These are phyloP conservation scores for Rosa multiflora DNA, from an alignment of 306 rosid genomes.

Conservation along the genomic window DNA sequence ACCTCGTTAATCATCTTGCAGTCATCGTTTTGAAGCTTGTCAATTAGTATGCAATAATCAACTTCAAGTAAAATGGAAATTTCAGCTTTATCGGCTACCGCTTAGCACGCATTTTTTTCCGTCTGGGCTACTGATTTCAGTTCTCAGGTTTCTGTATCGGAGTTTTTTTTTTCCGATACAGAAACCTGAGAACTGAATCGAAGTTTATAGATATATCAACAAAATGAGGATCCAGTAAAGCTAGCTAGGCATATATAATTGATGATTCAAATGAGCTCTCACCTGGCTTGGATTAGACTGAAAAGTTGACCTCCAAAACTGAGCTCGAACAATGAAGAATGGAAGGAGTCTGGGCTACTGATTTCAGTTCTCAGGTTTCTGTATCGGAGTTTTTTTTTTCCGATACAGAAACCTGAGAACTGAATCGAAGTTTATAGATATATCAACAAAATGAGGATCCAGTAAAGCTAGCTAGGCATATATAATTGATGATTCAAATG, in stretches of 20 bases:
- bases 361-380: too few relatives aligned
- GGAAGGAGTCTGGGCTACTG: too few relatives aligned
- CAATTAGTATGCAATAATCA: background rate
- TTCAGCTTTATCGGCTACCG: background rate
- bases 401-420: background rate
- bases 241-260: background rate
- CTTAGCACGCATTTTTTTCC: background rate
- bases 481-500: background rate
- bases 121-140: background rate
- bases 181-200: background rate
- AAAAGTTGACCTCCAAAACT: background rate
- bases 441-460: background rate
- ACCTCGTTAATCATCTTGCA: background rate
- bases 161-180: too few relatives aligned
- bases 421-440: background rate
- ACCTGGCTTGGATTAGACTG: conserved; percentile 26
- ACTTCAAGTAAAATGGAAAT: background rate
- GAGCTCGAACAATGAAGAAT: background rate
- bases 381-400: too few relatives aligned
- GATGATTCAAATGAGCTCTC: conserved; percentile 12
- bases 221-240: background rate
- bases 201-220: background rate
- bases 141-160: too few relatives aligned
- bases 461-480: background rate
- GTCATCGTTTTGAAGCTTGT: background rate